Conservation (phyloP, 2,329 filamentous ascomycete species). For the Aspergillus glaucus region DNA sequence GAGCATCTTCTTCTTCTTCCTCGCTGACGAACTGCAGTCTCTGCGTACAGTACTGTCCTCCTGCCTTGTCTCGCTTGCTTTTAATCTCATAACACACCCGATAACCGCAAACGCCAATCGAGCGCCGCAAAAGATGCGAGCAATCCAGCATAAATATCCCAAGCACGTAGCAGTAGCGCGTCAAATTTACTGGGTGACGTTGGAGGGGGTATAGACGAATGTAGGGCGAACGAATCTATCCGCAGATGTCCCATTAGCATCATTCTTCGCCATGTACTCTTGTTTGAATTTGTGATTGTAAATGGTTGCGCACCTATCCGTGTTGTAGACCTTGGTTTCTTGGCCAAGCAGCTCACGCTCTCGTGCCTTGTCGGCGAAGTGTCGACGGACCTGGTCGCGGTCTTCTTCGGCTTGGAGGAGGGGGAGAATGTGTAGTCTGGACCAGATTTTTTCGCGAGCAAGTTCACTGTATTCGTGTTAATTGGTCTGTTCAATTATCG, state of each 20-base stretch:
- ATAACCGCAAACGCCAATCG: neutral
- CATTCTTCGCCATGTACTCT: neutral
- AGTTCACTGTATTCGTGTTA: conserved; percentile 62
- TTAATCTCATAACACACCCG: neutral
- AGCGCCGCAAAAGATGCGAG: neutral
- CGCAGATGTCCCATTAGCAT: conserved; percentile 5
- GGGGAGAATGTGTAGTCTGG: conserved; percentile 88
- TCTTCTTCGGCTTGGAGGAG: conserved; percentile 94
- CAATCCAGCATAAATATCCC: neutral
- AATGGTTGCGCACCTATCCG: conserved; percentile 65
- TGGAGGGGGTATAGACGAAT: conserved; percentile 64
- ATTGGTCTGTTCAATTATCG: conserved; percentile 5
- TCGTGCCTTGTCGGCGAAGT: conserved; percentile 77
- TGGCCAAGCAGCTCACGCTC: conserved; percentile 87
- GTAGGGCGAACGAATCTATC: conserved; percentile 73
- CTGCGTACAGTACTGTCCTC: neutral
- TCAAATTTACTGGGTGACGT: conserved; percentile 50
- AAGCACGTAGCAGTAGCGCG: neutral
- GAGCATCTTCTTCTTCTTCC: neutral
- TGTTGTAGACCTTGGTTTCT: conserved; percentile 79
- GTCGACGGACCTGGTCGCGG: conserved; percentile 82
- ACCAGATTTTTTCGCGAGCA: conserved; percentile 96
- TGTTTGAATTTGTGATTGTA: neutral
- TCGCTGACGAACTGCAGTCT: neutral
- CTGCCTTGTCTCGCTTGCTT: neutral